Evolutionary conservation across 2,329 filamentous ascomycete species (phyloP), one percentile per base, ranked within the genome.

Genomic region (Mycosphaerella sp.): DNA sequence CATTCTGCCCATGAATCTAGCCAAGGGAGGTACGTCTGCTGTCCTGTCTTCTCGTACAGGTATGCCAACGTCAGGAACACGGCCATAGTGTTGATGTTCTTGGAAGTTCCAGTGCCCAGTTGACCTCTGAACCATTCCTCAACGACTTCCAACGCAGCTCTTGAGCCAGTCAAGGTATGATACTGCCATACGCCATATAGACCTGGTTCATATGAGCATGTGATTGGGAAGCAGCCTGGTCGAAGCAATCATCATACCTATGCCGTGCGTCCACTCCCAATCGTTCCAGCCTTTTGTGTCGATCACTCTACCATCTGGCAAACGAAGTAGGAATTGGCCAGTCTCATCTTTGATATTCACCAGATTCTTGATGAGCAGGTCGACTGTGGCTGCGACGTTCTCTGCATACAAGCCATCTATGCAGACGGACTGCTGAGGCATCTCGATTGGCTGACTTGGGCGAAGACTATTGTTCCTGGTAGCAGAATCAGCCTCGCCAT

Each of bases 51-150:
- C 68, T 90, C 86, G 62, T 90, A 90, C n/a, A 90, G 75, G 63
- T 82, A 82, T 0, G 86, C 86, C 0, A 90, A 75, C 0, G 86
- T 87, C 16, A 89, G 71, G 67, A 90, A 87, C 0, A 82, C 82
- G 10, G 84, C 82, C 85, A 90, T 89, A 13, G 87, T 89, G 73
- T 89, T 89, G 75, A 89, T 89, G 68, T 90, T 90, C 67, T 90
- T 90, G 35, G 85, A 88, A 3, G 87, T 90, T 16, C 85, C 84
- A 49, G 82, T 81, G 0, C 75, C 76, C 55, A 89, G 83, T 7
- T 86, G 81, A 42, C 76, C 78, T 6, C 73, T 71, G 69, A 88
- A 90, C 87, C 87, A 91, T 51, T 79, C 75, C 63, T 86, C 77
- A 60, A 90, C 88, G 55, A 85, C 82, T 54, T 75, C 68, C 16